Conservation (phyloP, 768 basidiomycete genomes). For the Mycena amicta region DNA sequence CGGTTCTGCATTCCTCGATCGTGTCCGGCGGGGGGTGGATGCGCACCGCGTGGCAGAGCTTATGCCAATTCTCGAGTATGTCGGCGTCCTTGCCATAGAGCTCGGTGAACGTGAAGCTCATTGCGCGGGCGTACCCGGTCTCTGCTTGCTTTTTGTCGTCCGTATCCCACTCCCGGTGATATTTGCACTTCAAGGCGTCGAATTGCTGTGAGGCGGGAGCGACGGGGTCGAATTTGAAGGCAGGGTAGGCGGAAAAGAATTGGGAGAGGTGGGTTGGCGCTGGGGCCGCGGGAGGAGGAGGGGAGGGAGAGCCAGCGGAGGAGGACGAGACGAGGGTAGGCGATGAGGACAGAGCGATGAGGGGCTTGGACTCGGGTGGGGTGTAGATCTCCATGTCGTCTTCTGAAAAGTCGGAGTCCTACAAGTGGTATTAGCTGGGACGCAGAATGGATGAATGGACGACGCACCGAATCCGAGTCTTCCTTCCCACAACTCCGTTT, state of each 20-base stretch:
- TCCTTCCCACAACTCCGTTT: too few species aligned
- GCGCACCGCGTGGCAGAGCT: slow-evolving; percentile 9
- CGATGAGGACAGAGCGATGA: not conserved
- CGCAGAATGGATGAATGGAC: not conserved
- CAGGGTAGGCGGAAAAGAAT: slow-evolving; percentile 12
- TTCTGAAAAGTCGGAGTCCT: not conserved
- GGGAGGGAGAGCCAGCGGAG: not conserved
- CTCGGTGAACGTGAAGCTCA: slow-evolving; percentile 9
- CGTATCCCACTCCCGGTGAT: not conserved
- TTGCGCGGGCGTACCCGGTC: not conserved
- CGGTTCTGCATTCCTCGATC: slow-evolving; percentile 29
- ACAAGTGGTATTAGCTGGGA: not conserved
- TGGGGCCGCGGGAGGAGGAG: not conserved
- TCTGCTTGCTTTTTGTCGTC: not conserved
- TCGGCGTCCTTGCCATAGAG: slow-evolving; percentile 9
- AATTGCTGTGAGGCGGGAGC: slow-evolving; percentile 14
- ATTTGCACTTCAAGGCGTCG: not conserved
- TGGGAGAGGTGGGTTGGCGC: slow-evolving; percentile 8
- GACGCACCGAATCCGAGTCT: not conserved
- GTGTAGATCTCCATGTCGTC: not conserved
- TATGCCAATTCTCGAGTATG: slow-evolving; percentile 12
- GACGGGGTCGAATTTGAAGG: slow-evolving; percentile 12
- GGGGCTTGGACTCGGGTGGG: not conserved
- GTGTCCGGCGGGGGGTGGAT: slow-evolving; percentile 21
- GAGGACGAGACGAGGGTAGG: not conserved